phyloP scores from a whole-genome alignment of 2,329 filamentous ascomycete species.

The Pestalotiopsis sp. region DNA sequence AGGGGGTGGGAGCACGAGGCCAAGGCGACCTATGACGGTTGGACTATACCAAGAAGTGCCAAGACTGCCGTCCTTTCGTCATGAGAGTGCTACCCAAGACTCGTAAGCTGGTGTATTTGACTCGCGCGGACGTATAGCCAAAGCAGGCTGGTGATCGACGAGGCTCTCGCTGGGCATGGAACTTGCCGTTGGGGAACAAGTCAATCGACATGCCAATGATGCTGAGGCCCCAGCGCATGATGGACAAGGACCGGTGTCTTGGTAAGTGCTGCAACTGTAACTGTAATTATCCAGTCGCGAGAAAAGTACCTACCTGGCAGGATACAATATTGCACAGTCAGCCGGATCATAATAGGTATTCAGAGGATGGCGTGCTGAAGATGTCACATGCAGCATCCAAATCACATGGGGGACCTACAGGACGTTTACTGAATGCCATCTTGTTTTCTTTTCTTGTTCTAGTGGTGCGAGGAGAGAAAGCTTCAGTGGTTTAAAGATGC shows the following conservation, averaged over 20 bases:
- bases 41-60: not conserved
- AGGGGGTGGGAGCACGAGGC: too few species aligned
- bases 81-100: not conserved
- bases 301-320: too few species aligned
- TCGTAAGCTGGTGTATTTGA: not conserved
- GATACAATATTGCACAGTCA: too few species aligned
- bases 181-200: not conserved
- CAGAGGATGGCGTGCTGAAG: too few species aligned
- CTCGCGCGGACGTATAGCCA: constrained; percentile 2
- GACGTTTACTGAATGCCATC: not conserved
- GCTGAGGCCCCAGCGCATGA: not conserved
- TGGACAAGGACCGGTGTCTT: not conserved
- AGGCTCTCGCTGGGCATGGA: constrained; percentile 4
- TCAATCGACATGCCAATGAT: not conserved
- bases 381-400: too few species aligned
- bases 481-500: not conserved
- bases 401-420: too few species aligned
- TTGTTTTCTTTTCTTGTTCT: not conserved
- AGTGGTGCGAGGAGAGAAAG: not conserved
- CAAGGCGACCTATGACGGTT: not conserved
- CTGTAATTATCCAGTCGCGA: not conserved
- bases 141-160: constrained; percentile 11
- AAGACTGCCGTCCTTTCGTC: not conserved
- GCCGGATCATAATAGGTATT: too few species aligned
- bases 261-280: not conserved